Evolutionary conservation across 1,139 yeast genomes (phyloP), one percentile per base, ranked within the genome.

Genomic region (Suzukiozyma palmioleophila): DNA sequence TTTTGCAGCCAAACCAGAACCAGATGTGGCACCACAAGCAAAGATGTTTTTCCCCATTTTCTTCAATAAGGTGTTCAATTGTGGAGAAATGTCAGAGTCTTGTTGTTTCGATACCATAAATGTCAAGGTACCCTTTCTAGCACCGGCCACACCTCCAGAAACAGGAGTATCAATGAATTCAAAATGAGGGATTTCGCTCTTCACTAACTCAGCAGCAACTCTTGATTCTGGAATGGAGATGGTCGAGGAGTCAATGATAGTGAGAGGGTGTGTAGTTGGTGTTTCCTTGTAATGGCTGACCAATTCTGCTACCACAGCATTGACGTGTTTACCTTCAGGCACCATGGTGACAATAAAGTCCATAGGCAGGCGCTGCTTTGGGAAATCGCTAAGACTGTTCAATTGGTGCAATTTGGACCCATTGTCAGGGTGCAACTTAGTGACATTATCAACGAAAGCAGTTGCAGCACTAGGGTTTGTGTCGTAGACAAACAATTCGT

Each of bases 61-160:
- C 35, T 58, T 52, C 45, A 78, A 62, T 26, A 73, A 55, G 8
- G 41, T 45, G 9, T 45, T 47, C 42, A 69, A 57, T 0, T 47
- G 40, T 7, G 67, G 63, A 1, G 61, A 42, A 14, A 68, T 54
- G 16, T 57, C 52, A 10, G 56, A 60, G 14, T 52, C 53, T 29
- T 51, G 47, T 8, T 57, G 55, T 41, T 72, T 52, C 3, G 81
- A 77, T 26, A 78, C 69, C 84, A 78, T 78, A 52, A 78, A 78
- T 3, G 81, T 73, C 32, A 78, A 63, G 0, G 81, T 70, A 1
- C 66, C 83, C 40, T 75, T 75, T 40, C 73, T 55, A 5, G 84
- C 84, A 3, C 84, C 84, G 1, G 73, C 73, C 2, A 74, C 79
- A 15, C 84, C 84, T 3, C 84, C 84, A 11, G 80, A 74, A 0